Base-by-base conservation (phyloP, 75 land plant genomes). In the Pinus tabuliformis region DNA sequence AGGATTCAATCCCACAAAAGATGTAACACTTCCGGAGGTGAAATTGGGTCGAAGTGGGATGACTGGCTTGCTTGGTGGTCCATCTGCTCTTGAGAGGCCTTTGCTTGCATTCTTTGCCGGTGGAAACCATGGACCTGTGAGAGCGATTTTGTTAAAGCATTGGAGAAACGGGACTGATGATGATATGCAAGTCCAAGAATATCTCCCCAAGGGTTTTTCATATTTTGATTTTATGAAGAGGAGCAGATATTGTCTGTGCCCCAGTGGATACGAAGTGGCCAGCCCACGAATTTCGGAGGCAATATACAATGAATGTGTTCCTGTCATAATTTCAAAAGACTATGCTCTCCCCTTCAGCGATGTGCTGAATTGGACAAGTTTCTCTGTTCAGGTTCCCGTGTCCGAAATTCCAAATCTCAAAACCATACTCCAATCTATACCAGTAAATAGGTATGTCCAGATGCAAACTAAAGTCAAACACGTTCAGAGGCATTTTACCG, bases 211-310 rank as follows among this genome's bases (percentile, higher is more conserved):
- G 20, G 52, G 70, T 7, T 78, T 24, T 18, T 72, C 81, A 28
- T 90, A 90, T 64, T 59, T 83, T 5, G 82, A 81, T 11, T 78
- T 79, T 77, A 85, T 90, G 87, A 82, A 80, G 76, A 77, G 54
- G 26, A 90, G 89, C 85, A 87, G 73, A 79, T 90, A 68, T 70
- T 90, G 92, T 80, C 45, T 90, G 13, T 90, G 92, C 76, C 92
- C 92, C 6, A 83, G 87, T 56, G 92, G 92, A 17, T 90, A 85
- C 30, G 92, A 90, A 66, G 92, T 90, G 16, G 86, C 88, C n/a
- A 87, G 89, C 64, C 92, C 92, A 0, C 81, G 92, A 52, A 81
- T 87, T n/a, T 89, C 87, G 36, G 92, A 90, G 75, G 89, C 89
- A 14, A 85, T 90, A 21, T 85, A 90, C 77, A 73, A 75, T 21